Conservation (phyloP, 495 filamentous ascomycete genomes). For the Pyrenopolyporus hunteri region DNA sequence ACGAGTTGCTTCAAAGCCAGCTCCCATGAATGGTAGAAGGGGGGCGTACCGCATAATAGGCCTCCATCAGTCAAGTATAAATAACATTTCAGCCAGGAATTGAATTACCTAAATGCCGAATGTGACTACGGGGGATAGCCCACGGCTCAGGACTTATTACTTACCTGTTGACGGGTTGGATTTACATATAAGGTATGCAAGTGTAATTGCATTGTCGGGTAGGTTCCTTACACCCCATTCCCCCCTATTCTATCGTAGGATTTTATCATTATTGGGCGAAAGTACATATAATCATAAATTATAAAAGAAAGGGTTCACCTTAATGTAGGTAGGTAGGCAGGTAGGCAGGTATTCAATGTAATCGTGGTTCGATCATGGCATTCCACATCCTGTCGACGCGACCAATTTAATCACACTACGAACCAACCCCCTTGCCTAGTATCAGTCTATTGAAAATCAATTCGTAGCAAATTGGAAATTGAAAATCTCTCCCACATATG, state of each 20-base stretch:
- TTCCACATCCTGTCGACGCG: not conserved
- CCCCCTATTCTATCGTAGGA: too few relatives aligned
- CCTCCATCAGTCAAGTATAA: slow-evolving; percentile 6
- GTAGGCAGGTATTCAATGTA: not conserved
- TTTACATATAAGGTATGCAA: too few relatives aligned
- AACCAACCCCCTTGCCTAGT: not conserved
- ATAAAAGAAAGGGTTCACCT: too few relatives aligned
- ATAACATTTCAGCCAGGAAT: slow-evolving; percentile 1
- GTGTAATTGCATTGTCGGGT: too few relatives aligned
- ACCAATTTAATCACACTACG: not conserved
- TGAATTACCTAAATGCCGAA: not conserved
- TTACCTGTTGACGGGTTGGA: not conserved
- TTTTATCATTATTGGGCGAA: not conserved
- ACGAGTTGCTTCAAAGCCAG: slow-evolving; percentile 7
- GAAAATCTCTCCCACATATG: slow-evolving; percentile 1
- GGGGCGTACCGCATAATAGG: not conserved
- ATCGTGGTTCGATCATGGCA: not conserved
- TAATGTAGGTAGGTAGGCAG: too few relatives aligned
- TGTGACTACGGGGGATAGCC: not conserved
- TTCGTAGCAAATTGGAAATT: not conserved
- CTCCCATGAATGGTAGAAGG: slow-evolving; percentile 6
- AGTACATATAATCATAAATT: too few relatives aligned
- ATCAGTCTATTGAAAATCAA: not conserved
- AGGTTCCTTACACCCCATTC: not conserved
- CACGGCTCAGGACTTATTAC: not conserved